Conservation (phyloP, 1,139 yeast species). For the Pichia sp. region DNA sequence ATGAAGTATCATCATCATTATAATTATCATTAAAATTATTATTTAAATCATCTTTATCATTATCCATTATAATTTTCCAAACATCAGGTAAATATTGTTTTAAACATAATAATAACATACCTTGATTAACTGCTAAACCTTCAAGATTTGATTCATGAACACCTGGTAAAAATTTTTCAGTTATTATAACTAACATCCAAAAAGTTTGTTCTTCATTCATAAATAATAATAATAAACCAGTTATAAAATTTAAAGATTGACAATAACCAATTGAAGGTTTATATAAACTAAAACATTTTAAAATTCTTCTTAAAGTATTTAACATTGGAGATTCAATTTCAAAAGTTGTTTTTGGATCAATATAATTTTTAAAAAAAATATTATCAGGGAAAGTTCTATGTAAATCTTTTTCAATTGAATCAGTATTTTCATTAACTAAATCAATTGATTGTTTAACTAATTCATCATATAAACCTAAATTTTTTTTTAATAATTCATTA, state of each 20-base stretch:
- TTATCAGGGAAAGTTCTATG: conserved; percentile 95
- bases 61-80: conserved; percentile 48
- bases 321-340: conserved; percentile 51
- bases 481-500: conserved; percentile 59
- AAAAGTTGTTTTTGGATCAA: background rate
- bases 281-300: conserved; percentile 77
- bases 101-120: conserved; percentile 81
- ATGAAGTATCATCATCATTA: conserved; percentile 18
- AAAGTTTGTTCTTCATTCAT: conserved; percentile 92
- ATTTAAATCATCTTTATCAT: conserved; percentile 13
- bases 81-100: conserved; percentile 77
- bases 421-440: conserved; percentile 51
- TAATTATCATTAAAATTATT: conserved; percentile 1
- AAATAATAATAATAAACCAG: conserved; percentile 75
- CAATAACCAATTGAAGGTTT: conserved; percentile 93
- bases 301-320: conserved; percentile 67
- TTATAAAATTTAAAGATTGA: conserved; percentile 86
- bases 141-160: conserved; percentile 86
- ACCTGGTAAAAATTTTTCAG: conserved; percentile 81
- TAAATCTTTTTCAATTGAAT: conserved; percentile 87
- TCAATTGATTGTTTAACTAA: conserved; percentile 51
- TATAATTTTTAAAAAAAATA: conserved; percentile 47
- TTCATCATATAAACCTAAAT: conserved; percentile 66
- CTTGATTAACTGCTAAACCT: conserved; percentile 94
- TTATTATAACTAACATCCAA: conserved; percentile 92